A percentile compares a stretch with the other conserved stretches of the same genome.
Conservation (phyloP, 768 basidiomycete genomes). For the Mrakia hoshinonis region DNA sequence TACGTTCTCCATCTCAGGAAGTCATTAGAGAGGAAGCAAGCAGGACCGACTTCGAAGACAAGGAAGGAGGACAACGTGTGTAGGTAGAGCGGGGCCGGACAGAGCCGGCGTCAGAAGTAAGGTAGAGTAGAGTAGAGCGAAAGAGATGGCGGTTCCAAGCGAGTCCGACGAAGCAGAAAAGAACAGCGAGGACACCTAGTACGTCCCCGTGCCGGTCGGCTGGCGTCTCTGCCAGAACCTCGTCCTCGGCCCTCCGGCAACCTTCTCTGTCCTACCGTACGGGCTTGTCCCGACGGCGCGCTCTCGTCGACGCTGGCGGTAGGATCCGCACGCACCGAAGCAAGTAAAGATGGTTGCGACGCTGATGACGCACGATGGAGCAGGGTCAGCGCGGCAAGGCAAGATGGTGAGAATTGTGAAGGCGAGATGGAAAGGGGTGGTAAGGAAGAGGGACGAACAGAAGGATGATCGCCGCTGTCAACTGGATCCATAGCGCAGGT, state of each 20-base stretch:
- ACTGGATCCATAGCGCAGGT: constrained; percentile 18
- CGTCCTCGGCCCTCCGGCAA: constrained; percentile 71
- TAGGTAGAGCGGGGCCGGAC: not conserved
- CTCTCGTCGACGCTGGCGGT: constrained; percentile 40
- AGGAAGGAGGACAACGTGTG: not conserved
- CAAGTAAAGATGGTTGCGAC: constrained; percentile 36
- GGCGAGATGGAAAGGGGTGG: not conserved
- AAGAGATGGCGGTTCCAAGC: no score
- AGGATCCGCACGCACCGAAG: constrained; percentile 15
- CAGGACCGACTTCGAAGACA: no score
- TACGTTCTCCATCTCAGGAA: no score
- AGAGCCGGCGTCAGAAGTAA: no score
- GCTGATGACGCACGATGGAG: constrained; percentile 74
- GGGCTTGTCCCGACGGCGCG: constrained; percentile 56
- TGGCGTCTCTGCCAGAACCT: not conserved
- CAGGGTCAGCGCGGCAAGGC: constrained; percentile 72
- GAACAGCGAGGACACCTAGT: not conserved
- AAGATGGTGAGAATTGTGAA: not conserved
- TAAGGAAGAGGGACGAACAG: constrained; percentile 10
- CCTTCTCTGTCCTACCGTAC: constrained; percentile 66
- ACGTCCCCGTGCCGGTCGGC: not conserved
- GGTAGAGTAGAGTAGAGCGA: no score
- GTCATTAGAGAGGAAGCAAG: not conserved
- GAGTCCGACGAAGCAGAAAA: no score
- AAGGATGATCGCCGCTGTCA: constrained; percentile 13